These are phyloP conservation scores for Paratinospora sagittata DNA, from an alignment of 164 flowering plant species.

Conservation along the genomic window DNA sequence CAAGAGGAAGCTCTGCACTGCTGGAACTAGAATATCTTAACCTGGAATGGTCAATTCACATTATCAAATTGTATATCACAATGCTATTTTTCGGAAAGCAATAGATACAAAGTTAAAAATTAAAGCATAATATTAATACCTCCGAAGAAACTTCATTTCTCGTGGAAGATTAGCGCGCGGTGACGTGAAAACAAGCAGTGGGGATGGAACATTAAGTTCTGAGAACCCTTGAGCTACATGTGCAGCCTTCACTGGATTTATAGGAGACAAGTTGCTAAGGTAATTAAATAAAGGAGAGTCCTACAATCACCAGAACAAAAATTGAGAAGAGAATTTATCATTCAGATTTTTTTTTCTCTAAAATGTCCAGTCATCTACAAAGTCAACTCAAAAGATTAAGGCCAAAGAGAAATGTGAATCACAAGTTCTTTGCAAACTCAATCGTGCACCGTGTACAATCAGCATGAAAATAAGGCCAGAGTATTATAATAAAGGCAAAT, in stretches of 20 bases:
- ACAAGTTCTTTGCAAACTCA: too few relatives aligned
- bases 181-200: slow-evolving; percentile 45
- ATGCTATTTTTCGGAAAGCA: background rate
- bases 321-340: background rate
- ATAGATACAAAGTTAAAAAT: background rate
- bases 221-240: slow-evolving; percentile 31
- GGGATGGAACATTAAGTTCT: slow-evolving; percentile 36
- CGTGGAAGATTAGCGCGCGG: slow-evolving; percentile 30
- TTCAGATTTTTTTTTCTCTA: background rate
- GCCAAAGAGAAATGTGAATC: too few relatives aligned
- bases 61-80: background rate
- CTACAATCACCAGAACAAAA: slow-evolving; percentile 23
- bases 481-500: background rate
- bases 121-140: slow-evolving; percentile 19
- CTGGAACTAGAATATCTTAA: slow-evolving; percentile 13
- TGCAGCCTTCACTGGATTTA: slow-evolving; percentile 27
- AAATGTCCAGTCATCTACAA: background rate
- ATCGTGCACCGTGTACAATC: too few relatives aligned
- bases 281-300: slow-evolving; percentile 45
- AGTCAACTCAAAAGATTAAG: background rate
- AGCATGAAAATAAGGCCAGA: background rate
- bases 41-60: slow-evolving; percentile 21
- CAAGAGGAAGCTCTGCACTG: slow-evolving; percentile 14
- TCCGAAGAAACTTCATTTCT: slow-evolving; percentile 24
- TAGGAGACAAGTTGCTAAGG: slow-evolving; percentile 47